phyloP scores from a whole-genome alignment of 352 stramenopile genomes.

The Pythium rishiriense region DNA sequence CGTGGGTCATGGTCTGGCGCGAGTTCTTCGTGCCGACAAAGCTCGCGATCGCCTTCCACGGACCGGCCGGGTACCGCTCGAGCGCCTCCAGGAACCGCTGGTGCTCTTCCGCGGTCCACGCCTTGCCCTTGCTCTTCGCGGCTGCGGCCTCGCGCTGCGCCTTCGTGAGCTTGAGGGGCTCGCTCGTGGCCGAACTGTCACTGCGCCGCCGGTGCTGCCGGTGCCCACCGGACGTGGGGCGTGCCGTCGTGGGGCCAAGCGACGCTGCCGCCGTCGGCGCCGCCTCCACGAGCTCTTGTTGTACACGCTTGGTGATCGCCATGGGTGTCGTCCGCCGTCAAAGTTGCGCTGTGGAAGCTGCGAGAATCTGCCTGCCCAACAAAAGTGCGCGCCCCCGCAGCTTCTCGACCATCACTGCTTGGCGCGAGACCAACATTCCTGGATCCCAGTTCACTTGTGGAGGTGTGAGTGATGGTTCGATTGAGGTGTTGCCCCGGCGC shows the following conservation, averaged over 20 bases:
- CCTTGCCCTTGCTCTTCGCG: conserved; percentile 28
- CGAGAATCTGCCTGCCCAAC: neutral
- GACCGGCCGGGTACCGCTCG: conserved; percentile 32
- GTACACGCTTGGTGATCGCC: conserved; percentile 34
- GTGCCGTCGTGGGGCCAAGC: neutral
- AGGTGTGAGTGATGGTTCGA: conserved; percentile 10
- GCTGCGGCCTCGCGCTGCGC: conserved; percentile 26
- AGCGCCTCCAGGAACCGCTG: conserved; percentile 34
- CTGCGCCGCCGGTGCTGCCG: neutral
- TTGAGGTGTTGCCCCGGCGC: no score
- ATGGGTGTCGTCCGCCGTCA: neutral
- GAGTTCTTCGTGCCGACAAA: conserved; percentile 34
- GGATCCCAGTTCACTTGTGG: neutral
- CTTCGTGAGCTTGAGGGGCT: conserved; percentile 17
- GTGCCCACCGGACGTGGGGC: neutral
- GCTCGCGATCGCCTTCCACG: conserved; percentile 42
- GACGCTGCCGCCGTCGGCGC: conserved; percentile 12
- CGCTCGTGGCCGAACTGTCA: neutral
- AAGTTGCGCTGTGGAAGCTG: conserved; percentile 7
- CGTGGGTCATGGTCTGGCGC: conserved; percentile 35
- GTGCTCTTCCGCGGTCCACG: conserved; percentile 37
- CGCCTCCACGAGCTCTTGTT: conserved; percentile 20
- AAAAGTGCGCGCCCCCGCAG: neutral
- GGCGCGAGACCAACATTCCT: conserved; percentile 14
- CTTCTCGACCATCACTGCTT: conserved; percentile 9